Base-by-base conservation (phyloP, 164 flowering plant genomes). In the Stephania yunnanensis region DNA sequence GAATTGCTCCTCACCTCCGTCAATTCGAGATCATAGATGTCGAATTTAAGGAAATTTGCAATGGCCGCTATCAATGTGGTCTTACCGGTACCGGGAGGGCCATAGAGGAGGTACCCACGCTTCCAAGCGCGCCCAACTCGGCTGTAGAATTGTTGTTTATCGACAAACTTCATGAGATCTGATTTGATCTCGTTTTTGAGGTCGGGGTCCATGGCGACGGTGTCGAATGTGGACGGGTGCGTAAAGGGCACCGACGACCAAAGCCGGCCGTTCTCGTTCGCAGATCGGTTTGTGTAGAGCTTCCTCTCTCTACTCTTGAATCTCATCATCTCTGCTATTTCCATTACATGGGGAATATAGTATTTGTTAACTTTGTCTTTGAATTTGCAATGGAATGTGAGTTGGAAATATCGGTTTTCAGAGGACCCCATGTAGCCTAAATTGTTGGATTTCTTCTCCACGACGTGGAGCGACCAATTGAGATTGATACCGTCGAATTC, bases 41-140 rank as follows among this genome's bases (percentile, higher is more conserved):
- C 84, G 10, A 77, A 82, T 19, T 77, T 79, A 2, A 82, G 77
- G 64, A 77, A 80, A 71, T 82, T 82, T 1, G 84, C 82, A 19
- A 82, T 82, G 19, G 84, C 82, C 1, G 84, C 84, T 46, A 82
- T 77, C 69, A 82, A 55, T 42, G 82, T 82, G 1, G 84, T 80
- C 75, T 80, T 80, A 2, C 84, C 82, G 0, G 80, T 80, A 0
- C 84, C 84, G 0, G 82, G 84, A 0, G 84, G 81, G 2, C 84
- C 84, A 19, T 82, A 82, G 0, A 82, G 71, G 17, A 82, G 79
- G 44, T 82, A 82, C 46, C 84, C 82, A 17, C 84, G 58, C 7
- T 82, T 82, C 84, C 84, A 82, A 52, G 84, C 73, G 30, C 82
- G 65, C 4, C 84, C 84, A 13, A 77, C 82, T 15, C 80, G 46